Conservation (phyloP, 2,329 filamentous ascomycete species). For the Sarocladium brachiariae region DNA sequence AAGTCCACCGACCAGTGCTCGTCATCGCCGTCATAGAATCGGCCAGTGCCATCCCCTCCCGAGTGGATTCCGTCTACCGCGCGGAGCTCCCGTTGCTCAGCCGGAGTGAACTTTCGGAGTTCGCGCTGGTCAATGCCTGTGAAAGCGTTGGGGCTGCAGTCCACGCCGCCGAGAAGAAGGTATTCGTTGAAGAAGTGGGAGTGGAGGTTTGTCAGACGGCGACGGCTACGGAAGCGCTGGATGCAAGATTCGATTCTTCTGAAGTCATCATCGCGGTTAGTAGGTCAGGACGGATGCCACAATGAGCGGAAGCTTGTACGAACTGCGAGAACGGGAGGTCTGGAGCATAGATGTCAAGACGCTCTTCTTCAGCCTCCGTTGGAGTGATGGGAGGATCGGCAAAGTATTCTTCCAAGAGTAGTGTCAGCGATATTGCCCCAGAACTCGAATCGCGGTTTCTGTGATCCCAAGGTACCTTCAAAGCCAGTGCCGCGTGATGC, state of each 20-base stretch:
- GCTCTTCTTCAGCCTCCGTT: constrained; percentile 58
- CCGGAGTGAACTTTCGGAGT: constrained; percentile 43
- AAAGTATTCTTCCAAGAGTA: constrained; percentile 51
- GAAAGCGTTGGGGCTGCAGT: constrained; percentile 48
- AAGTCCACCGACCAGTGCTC: constrained; percentile 74
- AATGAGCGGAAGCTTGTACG: background rate
- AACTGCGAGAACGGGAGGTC: constrained; percentile 56
- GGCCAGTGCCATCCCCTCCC: constrained; percentile 30
- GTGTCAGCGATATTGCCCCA: constrained; percentile 3
- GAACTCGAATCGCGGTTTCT: too few species aligned
- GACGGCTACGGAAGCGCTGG: constrained; percentile 69
- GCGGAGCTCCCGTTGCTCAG: constrained; percentile 55
- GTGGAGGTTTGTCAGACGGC: constrained; percentile 62
- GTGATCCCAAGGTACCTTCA: constrained; percentile 45
- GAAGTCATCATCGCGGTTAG: background rate
- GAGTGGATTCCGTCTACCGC: constrained; percentile 50
- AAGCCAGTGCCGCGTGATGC: constrained; percentile 56
- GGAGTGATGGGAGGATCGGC: constrained; percentile 74
- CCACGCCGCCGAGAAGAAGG: constrained; percentile 75
- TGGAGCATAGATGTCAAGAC: constrained; percentile 56
- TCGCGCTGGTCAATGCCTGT: constrained; percentile 54
- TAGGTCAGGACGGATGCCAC: background rate
- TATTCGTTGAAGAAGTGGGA: constrained; percentile 69
- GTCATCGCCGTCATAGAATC: constrained; percentile 45
- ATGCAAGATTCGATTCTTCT: constrained; percentile 82